Evolutionary conservation across 768 basidiomycete species (phyloP), one percentile per base, ranked within the genome.

Genomic region (Mycena albidolilacea): DNA sequence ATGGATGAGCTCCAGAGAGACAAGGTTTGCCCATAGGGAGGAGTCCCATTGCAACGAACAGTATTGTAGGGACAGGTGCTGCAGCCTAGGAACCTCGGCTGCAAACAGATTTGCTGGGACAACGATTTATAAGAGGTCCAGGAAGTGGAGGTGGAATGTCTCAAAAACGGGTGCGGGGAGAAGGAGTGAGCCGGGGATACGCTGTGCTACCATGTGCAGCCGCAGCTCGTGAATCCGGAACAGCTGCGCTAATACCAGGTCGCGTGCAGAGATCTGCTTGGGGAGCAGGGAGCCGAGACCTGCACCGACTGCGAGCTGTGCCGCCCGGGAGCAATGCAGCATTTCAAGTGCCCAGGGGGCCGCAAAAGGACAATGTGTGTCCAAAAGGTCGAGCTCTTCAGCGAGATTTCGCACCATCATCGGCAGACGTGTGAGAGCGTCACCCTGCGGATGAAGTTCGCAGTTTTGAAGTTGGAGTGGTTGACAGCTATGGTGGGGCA

Each of bases 341-440:
- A 75, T 68, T 39, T 75, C 74, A 19, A 64, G 61, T 3, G 70
- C 74, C 74, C 74, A 75, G 1, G 66, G 1, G 74, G 74, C 30
- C 59, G 57, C 7, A 70, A 71, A 0, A 65, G 57, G 58, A 66
- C 67, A 38, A 75, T 75, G 21, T 64, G 21, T 0, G 74, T 30
- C 74, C 74, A 75, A 17, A 71, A 69, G 1, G 60, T 6, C 19
- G 70, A 21, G 44, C 44, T 64, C 9, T 21, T 38, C 55, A 71
- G 12, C 9, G 70, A 57, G 37, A 69, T 52, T 19, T 64, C 61
- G 38, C 74, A 70, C 74, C 74, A 75, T 35, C 67, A 54, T 7
- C 62, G 66, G 41, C 74, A 75, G 11, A 75, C 74, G 37, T 75
- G 74, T 0, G 64, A 21, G 3, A 71, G 37, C 8, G 5, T 37